Conservation (phyloP, 768 basidiomycete species). For the Macrolepiota albuminosa region DNA sequence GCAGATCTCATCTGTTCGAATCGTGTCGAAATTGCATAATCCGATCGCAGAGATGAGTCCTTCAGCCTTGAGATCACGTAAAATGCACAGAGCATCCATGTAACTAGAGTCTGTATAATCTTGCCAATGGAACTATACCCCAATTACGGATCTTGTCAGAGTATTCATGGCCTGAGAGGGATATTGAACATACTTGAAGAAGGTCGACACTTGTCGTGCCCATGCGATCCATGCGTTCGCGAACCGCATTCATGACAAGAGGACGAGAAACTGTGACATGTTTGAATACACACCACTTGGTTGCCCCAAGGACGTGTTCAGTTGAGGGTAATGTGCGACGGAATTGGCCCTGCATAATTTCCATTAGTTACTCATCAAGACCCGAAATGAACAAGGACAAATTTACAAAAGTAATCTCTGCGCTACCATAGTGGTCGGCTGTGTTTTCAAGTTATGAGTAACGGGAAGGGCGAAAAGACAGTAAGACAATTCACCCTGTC, state of each 20-base stretch:
- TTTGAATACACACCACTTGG: conserved; percentile 85
- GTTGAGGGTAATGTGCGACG: conserved; percentile 37
- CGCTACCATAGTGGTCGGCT: conserved; percentile 87
- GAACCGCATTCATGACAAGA: conserved; percentile 57
- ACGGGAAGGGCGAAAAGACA: not conserved
- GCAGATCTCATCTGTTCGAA: conserved; percentile 76
- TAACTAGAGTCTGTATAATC: conserved; percentile 52
- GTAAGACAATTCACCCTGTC: conserved; percentile 11
- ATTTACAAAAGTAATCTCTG: conserved; percentile 73
- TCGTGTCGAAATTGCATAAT: conserved; percentile 78
- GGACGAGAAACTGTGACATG: conserved; percentile 43
- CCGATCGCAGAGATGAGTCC: conserved; percentile 64
- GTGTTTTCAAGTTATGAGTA: not conserved
- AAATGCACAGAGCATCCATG: conserved; percentile 38
- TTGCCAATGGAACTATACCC: conserved; percentile 73
- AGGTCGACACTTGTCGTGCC: conserved; percentile 56
- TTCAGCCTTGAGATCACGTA: conserved; percentile 55
- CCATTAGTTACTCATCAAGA: conserved; percentile 6
- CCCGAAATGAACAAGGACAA: conserved; percentile 18
- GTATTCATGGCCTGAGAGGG: not conserved
- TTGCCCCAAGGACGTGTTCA: conserved; percentile 58
- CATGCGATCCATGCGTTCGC: conserved; percentile 70
- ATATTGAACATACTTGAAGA: conserved; percentile 51
- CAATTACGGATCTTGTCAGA: not conserved
- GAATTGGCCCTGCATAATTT: conserved; percentile 61